phyloP scores from a whole-genome alignment of 768 basidiomycete genomes.

The Amanita muscaria region DNA sequence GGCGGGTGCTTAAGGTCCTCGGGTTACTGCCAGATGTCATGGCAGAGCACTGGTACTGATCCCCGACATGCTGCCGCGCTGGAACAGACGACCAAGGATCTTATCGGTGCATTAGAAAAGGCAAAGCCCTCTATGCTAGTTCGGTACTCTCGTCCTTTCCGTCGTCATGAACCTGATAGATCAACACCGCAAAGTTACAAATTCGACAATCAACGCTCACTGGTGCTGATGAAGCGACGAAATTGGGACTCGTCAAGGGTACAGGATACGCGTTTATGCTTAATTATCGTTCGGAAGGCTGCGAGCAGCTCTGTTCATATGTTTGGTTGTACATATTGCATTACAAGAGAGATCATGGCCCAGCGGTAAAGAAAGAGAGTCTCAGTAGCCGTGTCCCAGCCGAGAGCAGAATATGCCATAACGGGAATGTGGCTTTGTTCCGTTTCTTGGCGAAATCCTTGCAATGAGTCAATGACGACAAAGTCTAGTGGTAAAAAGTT shows the following conservation, averaged over 20 bases:
- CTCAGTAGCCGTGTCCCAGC: too few relatives aligned
- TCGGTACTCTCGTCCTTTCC: slow-evolving; percentile 18
- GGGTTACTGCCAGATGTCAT: slow-evolving; percentile 62
- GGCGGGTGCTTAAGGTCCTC: slow-evolving; percentile 57
- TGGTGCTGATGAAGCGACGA: slow-evolving; percentile 48
- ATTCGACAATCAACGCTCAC: slow-evolving; percentile 20
- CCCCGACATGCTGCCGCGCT: slow-evolving; percentile 62
- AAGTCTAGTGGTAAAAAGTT: too few relatives aligned
- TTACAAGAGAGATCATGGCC: too few relatives aligned
- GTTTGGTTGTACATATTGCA: too few relatives aligned
- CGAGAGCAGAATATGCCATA: too few relatives aligned
- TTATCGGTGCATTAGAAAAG: slow-evolving; percentile 52
- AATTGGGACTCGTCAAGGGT: slow-evolving; percentile 55
- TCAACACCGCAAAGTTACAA: slow-evolving; percentile 12
- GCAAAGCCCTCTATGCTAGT: slow-evolving; percentile 55
- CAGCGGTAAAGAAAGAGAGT: too few relatives aligned
- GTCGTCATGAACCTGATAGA: not conserved
- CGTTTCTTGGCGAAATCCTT: too few relatives aligned
- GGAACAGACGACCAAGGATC: slow-evolving; percentile 60
- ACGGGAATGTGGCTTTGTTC: too few relatives aligned
- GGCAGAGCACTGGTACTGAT: slow-evolving; percentile 39
- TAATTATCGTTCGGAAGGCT: not conserved
- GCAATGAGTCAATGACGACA: too few relatives aligned
- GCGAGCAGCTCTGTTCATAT: too few relatives aligned
- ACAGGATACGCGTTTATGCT: slow-evolving; percentile 37